Evolutionary conservation across 305 asterid genomes (phyloP), one percentile per base, ranked within the genome.

Genomic region (Withania somnifera): DNA sequence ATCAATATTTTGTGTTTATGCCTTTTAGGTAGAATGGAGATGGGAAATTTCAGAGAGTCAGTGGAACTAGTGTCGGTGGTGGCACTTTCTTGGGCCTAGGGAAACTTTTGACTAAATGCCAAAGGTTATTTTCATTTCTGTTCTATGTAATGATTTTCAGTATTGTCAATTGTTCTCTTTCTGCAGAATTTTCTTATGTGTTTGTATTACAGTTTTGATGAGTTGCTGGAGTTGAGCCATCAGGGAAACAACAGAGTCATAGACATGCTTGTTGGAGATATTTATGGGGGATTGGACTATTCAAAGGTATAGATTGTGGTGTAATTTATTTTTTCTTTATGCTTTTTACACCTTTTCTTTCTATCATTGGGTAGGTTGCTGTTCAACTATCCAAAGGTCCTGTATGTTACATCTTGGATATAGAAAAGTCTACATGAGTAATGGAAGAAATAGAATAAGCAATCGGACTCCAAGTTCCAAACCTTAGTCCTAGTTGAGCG

Each of bases 31-130:
- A 28, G 97, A 96, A n/a, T 78, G 92, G 98, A 61, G 97, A 94
- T 81, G 86, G 84, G 63, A 86, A 90, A 82, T 96, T 92, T 86
- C 89, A 95, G 85, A 90, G 98, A 86, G 97, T 96, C 73, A 93
- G 99, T 86, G 99, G 99, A 85, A 96, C 99, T 53, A 96, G 98
- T 83, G 87, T 94, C 53, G 99, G 99, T 64, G 99, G 99, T 82
- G 98, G 99, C 84, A 96, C 99, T 82, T 96, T 94, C 87, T 91
- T 90, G 98, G 99, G 99, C 57, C 86, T 96, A 90, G 99, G 98
- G 38, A 94, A 88, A 86, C 98, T 96, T 88, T 86, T 96, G 84
- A 96, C 98, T 9, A 90, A 92, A 88, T 91, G 99, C 93, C 88
- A 91, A 84, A 96, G 98, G 99, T 96, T 77, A 50, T 84, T 76